Conservation (phyloP, 441 rosid species). For the Euphorbia celastroides region DNA sequence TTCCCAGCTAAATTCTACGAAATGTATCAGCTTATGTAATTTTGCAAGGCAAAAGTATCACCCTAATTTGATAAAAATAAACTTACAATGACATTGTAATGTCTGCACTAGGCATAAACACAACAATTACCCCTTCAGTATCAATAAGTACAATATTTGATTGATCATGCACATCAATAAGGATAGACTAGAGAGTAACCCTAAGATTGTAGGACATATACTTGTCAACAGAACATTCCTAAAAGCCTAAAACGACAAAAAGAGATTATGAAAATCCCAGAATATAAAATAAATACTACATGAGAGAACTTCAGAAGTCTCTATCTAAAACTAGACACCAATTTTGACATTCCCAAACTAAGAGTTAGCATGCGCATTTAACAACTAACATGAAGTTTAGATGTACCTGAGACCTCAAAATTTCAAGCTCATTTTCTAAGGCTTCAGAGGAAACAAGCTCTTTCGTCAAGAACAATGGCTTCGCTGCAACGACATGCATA, state of each 20-base stretch:
- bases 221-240: not conserved
- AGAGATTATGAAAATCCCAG: not conserved
- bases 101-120: not conserved
- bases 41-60: not conserved
- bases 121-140: not conserved
- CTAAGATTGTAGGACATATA: not conserved
- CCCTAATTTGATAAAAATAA: not conserved
- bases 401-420: conserved; percentile 82
- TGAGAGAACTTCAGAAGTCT: not conserved
- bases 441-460: conserved; percentile 68
- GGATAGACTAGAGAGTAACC: no score
- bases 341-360: not conserved
- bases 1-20: not conserved
- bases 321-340: not conserved
- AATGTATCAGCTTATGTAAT: not conserved
- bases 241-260: not conserved
- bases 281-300: not conserved
- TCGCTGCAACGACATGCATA: conserved; percentile 94
- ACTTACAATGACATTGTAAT: not conserved
- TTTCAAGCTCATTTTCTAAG: conserved; percentile 74
- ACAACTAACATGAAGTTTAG: conserved; percentile 9
- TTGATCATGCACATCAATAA: not conserved
- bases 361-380: not conserved
- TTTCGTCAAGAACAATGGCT: conserved; percentile 71
- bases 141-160: not conserved